Evolutionary conservation across 73 alveolate species (phyloP).

Genomic region (Paramecium tetraurelia): DNA sequence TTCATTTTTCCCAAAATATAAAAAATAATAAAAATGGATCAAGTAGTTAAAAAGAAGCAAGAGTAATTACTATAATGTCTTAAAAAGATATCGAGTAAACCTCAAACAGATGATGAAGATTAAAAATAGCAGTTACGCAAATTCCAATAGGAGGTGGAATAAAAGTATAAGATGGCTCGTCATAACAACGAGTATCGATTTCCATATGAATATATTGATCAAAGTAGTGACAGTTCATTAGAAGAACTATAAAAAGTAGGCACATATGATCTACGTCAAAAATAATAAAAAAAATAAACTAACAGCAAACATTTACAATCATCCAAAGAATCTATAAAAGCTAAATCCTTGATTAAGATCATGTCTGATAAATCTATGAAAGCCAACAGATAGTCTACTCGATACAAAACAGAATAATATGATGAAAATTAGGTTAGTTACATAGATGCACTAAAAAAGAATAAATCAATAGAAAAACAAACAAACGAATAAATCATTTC

Average conservation of each 20-base stretch:
- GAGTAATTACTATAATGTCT: neutral
- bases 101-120: constrained; percentile 12
- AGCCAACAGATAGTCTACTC: neutral
- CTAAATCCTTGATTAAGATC: neutral
- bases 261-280: neutral
- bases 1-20: neutral
- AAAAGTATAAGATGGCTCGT: neutral
- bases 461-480: neutral
- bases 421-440: neutral
- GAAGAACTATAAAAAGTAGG: constrained; percentile 6
- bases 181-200: neutral
- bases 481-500: neutral
- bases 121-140: neutral
- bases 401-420: constrained; percentile 12
- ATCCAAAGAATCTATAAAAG: neutral
- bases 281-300: neutral
- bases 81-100: constrained; percentile 4
- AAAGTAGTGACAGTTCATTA: neutral
- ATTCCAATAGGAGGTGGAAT: neutral
- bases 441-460: neutral
- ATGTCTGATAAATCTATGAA: neutral
- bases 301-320: neutral
- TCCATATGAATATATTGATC: neutral
- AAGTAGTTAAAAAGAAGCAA: constrained; percentile 22
- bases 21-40: constrained; percentile 6